Conservation (phyloP, 2,329 filamentous ascomycete genomes). For the Sporothrix pseudoabietina region DNA sequence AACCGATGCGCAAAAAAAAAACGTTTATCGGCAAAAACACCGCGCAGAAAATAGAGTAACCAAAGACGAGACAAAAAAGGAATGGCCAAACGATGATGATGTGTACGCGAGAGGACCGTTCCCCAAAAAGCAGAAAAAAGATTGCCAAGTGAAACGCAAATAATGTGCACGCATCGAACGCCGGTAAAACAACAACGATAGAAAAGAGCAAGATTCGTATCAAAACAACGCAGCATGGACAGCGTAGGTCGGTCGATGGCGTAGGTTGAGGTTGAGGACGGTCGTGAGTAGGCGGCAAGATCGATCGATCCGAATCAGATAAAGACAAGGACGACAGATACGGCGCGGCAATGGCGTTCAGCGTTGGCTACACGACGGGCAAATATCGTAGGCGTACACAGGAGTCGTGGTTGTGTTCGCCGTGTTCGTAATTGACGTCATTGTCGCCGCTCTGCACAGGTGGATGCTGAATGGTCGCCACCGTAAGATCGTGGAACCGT, state of each 20-base stretch:
- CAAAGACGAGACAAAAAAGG: neutral
- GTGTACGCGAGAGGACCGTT: conserved; percentile 6
- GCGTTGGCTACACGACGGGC: neutral
- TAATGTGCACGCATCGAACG: conserved; percentile 1
- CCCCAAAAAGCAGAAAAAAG: neutral
- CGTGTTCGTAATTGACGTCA: conserved; percentile 6
- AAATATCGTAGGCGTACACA: neutral
- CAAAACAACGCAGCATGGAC: neutral
- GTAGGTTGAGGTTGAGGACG: neutral
- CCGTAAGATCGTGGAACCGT: conserved; percentile 13
- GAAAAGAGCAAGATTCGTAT: neutral
- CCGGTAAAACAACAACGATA: neutral
- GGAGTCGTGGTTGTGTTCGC: neutral
- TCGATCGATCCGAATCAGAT: neutral
- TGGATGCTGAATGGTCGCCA: conserved; percentile 13
- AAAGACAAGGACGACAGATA: neutral
- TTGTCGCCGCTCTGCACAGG: neutral
- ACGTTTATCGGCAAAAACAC: conserved; percentile 10
- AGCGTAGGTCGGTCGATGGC: neutral
- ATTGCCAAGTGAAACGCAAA: neutral
- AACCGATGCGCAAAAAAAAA: neutral
- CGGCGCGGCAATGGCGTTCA: neutral
- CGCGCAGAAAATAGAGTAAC: conserved; percentile 8
- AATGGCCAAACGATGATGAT: neutral
- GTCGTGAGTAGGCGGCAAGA: neutral